A percentile compares a stretch with the other conserved stretches of the same genome.
Evolutionary conservation across 345 rosid genomes (phyloP).

Genomic region (Turnera subulata): DNA sequence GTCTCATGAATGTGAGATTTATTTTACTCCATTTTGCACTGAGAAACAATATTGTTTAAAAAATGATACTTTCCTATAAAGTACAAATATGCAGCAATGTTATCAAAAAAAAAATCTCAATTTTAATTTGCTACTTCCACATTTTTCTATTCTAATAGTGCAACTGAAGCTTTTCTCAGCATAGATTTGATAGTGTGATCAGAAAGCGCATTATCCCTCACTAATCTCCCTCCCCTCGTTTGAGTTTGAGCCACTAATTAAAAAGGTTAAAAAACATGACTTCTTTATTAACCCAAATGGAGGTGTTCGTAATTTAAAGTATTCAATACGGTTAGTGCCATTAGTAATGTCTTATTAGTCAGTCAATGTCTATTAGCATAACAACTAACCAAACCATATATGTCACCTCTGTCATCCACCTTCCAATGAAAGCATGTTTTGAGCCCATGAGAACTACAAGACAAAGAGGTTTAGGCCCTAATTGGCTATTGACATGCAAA

Average conservation of each 20-base stretch:
- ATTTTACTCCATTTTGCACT: not conserved
- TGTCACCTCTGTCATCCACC: slow-evolving; percentile 43
- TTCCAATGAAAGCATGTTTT: slow-evolving; percentile 2
- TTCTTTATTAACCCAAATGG: slow-evolving; percentile 1
- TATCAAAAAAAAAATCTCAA: no score
- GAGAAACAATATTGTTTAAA: not conserved
- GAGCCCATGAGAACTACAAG: no score
- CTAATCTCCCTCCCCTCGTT: no score
- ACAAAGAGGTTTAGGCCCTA: no score
- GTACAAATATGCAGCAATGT: not conserved
- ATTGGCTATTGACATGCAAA: not conserved
- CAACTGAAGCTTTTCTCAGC: no score
- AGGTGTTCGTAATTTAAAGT: not conserved
- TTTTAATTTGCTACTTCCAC: no score
- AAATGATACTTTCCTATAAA: not conserved
- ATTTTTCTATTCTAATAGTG: no score
- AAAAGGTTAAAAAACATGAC: not conserved
- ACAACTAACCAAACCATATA: slow-evolving; percentile 18
- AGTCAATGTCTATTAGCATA: no score
- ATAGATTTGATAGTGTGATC: no score
- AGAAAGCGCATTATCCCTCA: no score
- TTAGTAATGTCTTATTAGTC: slow-evolving; percentile 22
- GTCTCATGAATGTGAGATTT: not conserved
- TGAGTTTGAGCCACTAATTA: no score
- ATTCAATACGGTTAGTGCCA: slow-evolving; percentile 9